Conservation (phyloP, 352 stramenopile species). For the Blastocystis sp. region DNA sequence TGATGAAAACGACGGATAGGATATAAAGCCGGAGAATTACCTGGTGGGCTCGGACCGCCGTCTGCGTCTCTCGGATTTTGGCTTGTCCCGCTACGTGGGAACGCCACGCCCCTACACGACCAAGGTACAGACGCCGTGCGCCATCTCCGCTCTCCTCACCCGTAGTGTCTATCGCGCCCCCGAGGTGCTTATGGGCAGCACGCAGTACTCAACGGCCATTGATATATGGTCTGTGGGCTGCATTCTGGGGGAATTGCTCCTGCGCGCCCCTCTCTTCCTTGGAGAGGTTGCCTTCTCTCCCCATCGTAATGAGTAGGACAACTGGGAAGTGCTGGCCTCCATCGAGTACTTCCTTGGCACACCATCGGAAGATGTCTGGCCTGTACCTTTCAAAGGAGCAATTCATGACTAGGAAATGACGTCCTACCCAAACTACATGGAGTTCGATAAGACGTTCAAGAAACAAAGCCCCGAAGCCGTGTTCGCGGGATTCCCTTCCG, state of each 20-base stretch:
- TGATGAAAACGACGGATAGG: background rate
- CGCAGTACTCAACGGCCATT: constrained; percentile 86
- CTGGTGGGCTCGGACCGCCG: constrained; percentile 30
- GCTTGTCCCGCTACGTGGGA: constrained; percentile 58
- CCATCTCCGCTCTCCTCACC: background rate
- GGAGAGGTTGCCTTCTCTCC: background rate
- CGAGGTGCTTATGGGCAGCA: constrained; percentile 86
- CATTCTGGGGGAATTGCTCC: constrained; percentile 81
- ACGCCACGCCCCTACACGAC: constrained; percentile 55
- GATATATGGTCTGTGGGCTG: constrained; percentile 83
- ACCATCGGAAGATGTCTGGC: constrained; percentile 31
- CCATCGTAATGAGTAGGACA: constrained; percentile 15
- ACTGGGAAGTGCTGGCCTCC: constrained; percentile 26
- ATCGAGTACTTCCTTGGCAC: constrained; percentile 52
- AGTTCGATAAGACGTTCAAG: constrained; percentile 58
- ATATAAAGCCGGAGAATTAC: constrained; percentile 67
- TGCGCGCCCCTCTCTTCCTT: constrained; percentile 71
- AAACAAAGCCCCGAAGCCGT: background rate
- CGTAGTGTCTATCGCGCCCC: constrained; percentile 80
- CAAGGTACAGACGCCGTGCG: constrained; percentile 41
- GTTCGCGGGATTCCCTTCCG: constrained; percentile 13
- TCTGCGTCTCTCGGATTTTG: constrained; percentile 59
- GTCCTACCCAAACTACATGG: constrained; percentile 29
- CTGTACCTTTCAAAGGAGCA: background rate
- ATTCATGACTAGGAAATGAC: constrained; percentile 50